These are phyloP conservation scores for Galeopsis tetrahit DNA, from an alignment of 257 asterid species.

Conservation along the genomic window DNA sequence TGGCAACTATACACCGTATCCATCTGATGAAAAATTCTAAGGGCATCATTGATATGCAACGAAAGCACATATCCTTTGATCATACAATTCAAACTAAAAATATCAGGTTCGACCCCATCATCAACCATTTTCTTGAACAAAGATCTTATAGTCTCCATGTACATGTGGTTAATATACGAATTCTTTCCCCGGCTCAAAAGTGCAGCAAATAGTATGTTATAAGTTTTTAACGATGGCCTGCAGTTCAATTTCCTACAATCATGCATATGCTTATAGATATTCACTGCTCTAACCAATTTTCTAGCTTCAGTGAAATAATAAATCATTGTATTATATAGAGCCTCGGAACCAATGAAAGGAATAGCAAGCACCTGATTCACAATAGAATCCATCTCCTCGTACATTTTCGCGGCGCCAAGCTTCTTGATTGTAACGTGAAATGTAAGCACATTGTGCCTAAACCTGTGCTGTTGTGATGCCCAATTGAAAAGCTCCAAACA, in stretches of 20 bases:
- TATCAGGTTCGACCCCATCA: slow-evolving; percentile 89
- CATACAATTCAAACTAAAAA: slow-evolving; percentile 78
- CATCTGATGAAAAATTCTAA: slow-evolving; percentile 90
- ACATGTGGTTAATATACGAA: slow-evolving; percentile 74
- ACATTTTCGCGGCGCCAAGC: slow-evolving; percentile 83
- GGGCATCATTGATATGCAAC: slow-evolving; percentile 90
- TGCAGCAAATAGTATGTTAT: slow-evolving; percentile 70
- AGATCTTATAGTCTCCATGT: slow-evolving; percentile 74
- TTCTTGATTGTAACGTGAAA: slow-evolving; percentile 67
- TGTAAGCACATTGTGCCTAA: slow-evolving; percentile 65
- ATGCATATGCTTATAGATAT: slow-evolving; percentile 77
- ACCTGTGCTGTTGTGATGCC: slow-evolving; percentile 90
- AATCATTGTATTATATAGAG: slow-evolving; percentile 76
- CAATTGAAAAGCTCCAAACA: slow-evolving; percentile 90
- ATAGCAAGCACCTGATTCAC: slow-evolving; percentile 85
- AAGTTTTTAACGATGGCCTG: slow-evolving; percentile 79
- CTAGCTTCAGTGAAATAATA: slow-evolving; percentile 83
- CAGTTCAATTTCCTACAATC: slow-evolving; percentile 68
- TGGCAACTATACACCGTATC: slow-evolving; percentile 66
- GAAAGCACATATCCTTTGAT: slow-evolving; percentile 94
- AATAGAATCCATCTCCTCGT: slow-evolving; percentile 78
- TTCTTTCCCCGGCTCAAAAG: slow-evolving; percentile 75
- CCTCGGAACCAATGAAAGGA: slow-evolving; percentile 69
- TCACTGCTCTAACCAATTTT: slow-evolving; percentile 77
- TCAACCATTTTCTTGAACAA: slow-evolving; percentile 86